These are phyloP conservation scores for Entophlyctis helioformis DNA, from an alignment of 192 early-diverging fungal genomes.

Conservation along the genomic window DNA sequence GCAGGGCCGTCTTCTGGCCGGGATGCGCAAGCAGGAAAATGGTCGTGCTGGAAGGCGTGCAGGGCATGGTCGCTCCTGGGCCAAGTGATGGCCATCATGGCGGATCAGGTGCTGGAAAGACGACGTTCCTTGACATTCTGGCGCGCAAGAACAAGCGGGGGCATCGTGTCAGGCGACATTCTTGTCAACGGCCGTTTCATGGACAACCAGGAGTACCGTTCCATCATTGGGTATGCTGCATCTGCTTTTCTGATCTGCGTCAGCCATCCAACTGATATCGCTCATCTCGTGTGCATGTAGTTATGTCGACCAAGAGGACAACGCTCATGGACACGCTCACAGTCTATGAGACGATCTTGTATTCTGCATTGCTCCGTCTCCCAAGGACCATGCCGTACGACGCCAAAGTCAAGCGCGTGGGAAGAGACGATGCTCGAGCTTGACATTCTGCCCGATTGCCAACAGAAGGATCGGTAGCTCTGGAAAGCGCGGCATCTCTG, in stretches of 20 bases:
- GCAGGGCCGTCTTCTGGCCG: no score
- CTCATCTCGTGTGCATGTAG: slow-evolving; percentile 14
- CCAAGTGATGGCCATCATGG: slow-evolving; percentile 89
- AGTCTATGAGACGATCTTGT: slow-evolving; percentile 81
- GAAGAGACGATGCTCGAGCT: slow-evolving; percentile 71
- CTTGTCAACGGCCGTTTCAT: slow-evolving; percentile 67
- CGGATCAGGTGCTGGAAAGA: slow-evolving; percentile 93
- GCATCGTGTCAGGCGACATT: slow-evolving; percentile 62
- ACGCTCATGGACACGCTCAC: slow-evolving; percentile 74
- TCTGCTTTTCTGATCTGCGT: not conserved
- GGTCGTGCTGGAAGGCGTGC: slow-evolving; percentile 50
- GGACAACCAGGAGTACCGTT: slow-evolving; percentile 40
- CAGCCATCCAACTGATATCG: not conserved
- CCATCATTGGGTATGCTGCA: slow-evolving; percentile 24
- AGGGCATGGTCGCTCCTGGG: slow-evolving; percentile 68
- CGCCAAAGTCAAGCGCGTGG: slow-evolving; percentile 34
- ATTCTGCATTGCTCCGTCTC: slow-evolving; percentile 75
- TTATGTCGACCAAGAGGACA: slow-evolving; percentile 90
- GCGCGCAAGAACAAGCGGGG: slow-evolving; percentile 69
- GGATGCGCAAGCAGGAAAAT: no score
- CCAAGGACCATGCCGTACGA: slow-evolving; percentile 49
- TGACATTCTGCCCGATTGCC: slow-evolving; percentile 69
- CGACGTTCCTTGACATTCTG: slow-evolving; percentile 81
- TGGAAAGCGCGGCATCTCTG: slow-evolving; percentile 62
- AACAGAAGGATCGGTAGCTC: slow-evolving; percentile 64